A percentile compares a stretch with the other conserved stretches of the same genome.
Conservation (phyloP, 805 yeast species). For the Myxozyma monticola region DNA sequence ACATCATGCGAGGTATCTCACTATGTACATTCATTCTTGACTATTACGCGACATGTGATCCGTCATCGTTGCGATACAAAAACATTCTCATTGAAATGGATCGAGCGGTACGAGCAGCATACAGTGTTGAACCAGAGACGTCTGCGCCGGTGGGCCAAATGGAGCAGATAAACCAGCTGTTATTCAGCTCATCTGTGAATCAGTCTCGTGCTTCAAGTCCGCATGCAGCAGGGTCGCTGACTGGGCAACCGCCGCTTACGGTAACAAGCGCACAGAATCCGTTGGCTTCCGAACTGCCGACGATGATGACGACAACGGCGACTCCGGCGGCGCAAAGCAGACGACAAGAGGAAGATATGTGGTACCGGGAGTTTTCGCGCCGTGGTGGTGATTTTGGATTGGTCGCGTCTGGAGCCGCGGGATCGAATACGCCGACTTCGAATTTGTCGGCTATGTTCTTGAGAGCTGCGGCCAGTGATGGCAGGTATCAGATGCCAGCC, state of each 20-base stretch:
- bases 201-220: neutral
- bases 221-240: neutral
- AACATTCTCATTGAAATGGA: conserved; percentile 26
- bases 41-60: conserved; percentile 27
- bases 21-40: conserved; percentile 25
- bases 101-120: conserved; percentile 17
- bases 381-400: conserved; percentile 2
- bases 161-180: conserved; percentile 19
- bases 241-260: neutral
- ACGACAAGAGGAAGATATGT: conserved; percentile 5
- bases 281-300: too few species aligned
- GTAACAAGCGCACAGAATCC: neutral
- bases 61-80: conserved; percentile 26
- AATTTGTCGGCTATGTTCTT: conserved; percentile 27
- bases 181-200: conserved; percentile 6
- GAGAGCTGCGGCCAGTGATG: conserved; percentile 24
- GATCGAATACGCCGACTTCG: neutral
- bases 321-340: neutral
- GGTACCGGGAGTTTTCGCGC: conserved; percentile 4
- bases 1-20: conserved; percentile 28
- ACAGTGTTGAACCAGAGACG: neutral
- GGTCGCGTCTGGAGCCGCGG: neutral
- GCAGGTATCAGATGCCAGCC: conserved; percentile 16
- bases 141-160: conserved; percentile 1
- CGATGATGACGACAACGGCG: neutral